Evolutionary conservation across 2,329 filamentous ascomycete species (phyloP), one percentile per base, ranked within the genome.

Genomic region (Aspergillus intermedius): DNA sequence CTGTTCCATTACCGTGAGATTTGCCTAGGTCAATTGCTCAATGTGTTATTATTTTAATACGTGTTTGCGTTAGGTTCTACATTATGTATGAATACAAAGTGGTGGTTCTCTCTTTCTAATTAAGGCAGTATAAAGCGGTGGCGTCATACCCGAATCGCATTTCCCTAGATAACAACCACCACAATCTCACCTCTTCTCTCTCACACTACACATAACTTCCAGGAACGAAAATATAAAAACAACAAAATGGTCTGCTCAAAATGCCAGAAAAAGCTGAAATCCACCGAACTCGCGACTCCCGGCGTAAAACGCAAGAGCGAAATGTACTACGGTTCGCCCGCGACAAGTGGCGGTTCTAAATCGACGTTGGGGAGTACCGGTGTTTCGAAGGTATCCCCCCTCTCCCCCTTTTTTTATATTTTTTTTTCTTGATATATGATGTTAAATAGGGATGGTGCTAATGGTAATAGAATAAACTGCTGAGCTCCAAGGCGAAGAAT

Each of bases 301-400:
- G 78, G 74, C 23, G 81, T 85, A 53, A 85, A 84, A 68, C 82
- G 81, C 69, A 84, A 82, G 73, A 80, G 68, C 60, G 82, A 85
- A 46, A 81, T 84, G 70, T 84, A 84, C 64, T 78, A 81, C 59
- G 81, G 81, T 43, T 84, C 81, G 2, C 67, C 79, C 1, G 71
- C 77, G 10, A 60, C 62, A 10, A 63, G 66, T 34, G 63, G 65
- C 22, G 69, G 41, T 70, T 72, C 19, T 17, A 67, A 67, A 46
- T 47, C 68, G 48, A 84, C 80, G 2, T 56, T 82, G 30, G 80
- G 80, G 4, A 74, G 76, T 50, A 79, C 74, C 10, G 80, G 81
- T 30, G 70, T 84, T 49, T 75, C 77, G 51, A 84, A 84, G 73
- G 80, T 79, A 64, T 52, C 64, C 54, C 21, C 17, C 43, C 2